Evolutionary conservation across 345 rosid genomes (phyloP).

Genomic region (Gossypium anomalum): DNA sequence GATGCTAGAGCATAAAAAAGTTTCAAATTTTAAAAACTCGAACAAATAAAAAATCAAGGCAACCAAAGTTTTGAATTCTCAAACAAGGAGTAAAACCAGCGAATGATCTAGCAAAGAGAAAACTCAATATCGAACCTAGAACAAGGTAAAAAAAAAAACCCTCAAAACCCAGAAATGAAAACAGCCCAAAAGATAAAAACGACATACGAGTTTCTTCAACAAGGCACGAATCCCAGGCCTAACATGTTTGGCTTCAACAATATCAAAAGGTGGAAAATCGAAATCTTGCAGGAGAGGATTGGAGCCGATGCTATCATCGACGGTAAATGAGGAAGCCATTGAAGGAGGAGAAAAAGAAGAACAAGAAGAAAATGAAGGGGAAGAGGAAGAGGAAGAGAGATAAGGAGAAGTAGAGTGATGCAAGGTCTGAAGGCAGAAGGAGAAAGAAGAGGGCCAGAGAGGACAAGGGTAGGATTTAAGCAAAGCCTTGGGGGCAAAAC

Average conservation of each 20-base stretch:
- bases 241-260: constrained; percentile 63
- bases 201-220: constrained; percentile 55
- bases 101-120: background rate
- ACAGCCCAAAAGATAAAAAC: background rate
- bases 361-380: constrained; percentile 8
- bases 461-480: constrained; percentile 39
- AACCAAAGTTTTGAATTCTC: background rate
- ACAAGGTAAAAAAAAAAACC: background rate
- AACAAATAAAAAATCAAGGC: background rate
- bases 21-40: background rate
- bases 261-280: constrained; percentile 70
- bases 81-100: too few species aligned
- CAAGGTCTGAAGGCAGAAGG: constrained; percentile 33
- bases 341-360: constrained; percentile 23
- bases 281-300: constrained; percentile 75
- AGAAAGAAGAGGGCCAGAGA: constrained; percentile 55
- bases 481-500: constrained; percentile 25
- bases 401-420: constrained; percentile 29
- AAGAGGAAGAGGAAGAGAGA: constrained; percentile 12
- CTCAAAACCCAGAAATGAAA: constrained; percentile 2
- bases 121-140: background rate
- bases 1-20: background rate
- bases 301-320: constrained; percentile 24
- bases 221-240: constrained; percentile 72
- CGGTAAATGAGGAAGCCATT: constrained; percentile 29